A percentile compares a stretch with the other conserved stretches of the same genome.
Conservation (phyloP, 176 grass and related monocot genomes). For the Hordeum marinum region DNA sequence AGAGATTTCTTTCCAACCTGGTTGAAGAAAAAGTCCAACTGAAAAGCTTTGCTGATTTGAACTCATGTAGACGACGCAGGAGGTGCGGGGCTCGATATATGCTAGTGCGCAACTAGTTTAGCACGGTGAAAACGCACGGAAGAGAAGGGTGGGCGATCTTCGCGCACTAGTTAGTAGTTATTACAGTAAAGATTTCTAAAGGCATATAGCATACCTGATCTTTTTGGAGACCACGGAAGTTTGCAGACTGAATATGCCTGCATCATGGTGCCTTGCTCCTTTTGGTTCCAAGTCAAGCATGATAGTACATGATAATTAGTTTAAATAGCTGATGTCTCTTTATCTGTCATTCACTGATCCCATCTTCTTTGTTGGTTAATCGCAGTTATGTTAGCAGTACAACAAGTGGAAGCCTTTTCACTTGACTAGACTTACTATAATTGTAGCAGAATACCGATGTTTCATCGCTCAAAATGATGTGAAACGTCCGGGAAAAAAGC, state of each 20-base stretch:
- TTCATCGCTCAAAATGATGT: conserved; percentile 36
- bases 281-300: conserved; percentile 33
- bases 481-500: conserved; percentile 19
- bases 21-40: conserved; percentile 43
- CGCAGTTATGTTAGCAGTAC: conserved; percentile 33
- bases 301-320: conserved; percentile 15
- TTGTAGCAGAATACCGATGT: conserved; percentile 21
- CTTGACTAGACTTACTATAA: conserved; percentile 33
- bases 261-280: conserved; percentile 9
- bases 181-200: conserved; percentile 33
- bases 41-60: conserved; percentile 41
- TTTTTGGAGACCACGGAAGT: conserved; percentile 18
- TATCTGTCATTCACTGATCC: conserved; percentile 2
- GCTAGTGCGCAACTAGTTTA: conserved; percentile 13
- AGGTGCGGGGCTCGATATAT: conserved; percentile 14
- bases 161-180: conserved; percentile 25
- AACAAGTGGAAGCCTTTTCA: conserved; percentile 43
- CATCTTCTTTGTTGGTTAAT: conserved; percentile 45
- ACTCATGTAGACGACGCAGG: conserved; percentile 34
- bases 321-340: background rate
- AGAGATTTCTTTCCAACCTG: conserved; percentile 53
- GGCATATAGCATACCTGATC: conserved; percentile 6
- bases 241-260: conserved; percentile 8
- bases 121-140: conserved; percentile 26
- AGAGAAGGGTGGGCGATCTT: conserved; percentile 32